phyloP scores from a whole-genome alignment of 176 grass and related monocot genomes.

The Metroxylon sagu region DNA sequence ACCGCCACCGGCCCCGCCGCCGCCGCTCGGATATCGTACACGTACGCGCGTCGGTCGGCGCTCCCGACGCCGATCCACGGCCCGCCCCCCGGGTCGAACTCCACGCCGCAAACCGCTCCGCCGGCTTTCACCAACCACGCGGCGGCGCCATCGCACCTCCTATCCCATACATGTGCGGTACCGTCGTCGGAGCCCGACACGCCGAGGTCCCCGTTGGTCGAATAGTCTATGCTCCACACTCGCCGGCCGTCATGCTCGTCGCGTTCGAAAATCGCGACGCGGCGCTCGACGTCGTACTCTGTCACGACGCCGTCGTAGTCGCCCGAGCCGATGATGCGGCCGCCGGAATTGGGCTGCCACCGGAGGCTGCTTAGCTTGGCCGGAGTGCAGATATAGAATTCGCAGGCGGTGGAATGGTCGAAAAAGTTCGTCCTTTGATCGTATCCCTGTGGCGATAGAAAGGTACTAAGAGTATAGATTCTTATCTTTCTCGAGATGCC shows the following conservation, averaged over 20 bases:
- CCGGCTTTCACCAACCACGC: conserved; percentile 4
- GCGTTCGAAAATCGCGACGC: conserved; percentile 41
- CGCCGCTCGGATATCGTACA: conserved; percentile 67
- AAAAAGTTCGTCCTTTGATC: background rate
- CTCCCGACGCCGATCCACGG: conserved; percentile 63
- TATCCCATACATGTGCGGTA: conserved; percentile 74
- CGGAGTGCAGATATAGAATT: conserved; percentile 68
- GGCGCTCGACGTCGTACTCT: conserved; percentile 71
- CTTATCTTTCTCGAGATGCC: conserved; percentile 87
- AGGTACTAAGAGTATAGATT: conserved; percentile 31
- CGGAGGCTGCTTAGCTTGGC: conserved; percentile 96
- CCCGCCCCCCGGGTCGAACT: conserved; percentile 56
- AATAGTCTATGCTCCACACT: conserved; percentile 85
- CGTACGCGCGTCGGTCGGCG: conserved; percentile 56
- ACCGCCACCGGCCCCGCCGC: conserved; percentile 38
- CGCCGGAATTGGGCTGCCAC: conserved; percentile 31
- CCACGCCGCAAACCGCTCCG: conserved; percentile 43
- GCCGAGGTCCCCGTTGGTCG: conserved; percentile 24
- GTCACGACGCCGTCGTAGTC: conserved; percentile 97
- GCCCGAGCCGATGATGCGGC: conserved; percentile 38
- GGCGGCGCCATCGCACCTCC: background rate
- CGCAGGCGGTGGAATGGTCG: conserved; percentile 12
- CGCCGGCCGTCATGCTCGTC: conserved; percentile 79
- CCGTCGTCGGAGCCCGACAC: conserved; percentile 82
- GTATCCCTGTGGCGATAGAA: background rate